Base-by-base conservation (phyloP, 345 rosid genomes). In the Acer negundo region DNA sequence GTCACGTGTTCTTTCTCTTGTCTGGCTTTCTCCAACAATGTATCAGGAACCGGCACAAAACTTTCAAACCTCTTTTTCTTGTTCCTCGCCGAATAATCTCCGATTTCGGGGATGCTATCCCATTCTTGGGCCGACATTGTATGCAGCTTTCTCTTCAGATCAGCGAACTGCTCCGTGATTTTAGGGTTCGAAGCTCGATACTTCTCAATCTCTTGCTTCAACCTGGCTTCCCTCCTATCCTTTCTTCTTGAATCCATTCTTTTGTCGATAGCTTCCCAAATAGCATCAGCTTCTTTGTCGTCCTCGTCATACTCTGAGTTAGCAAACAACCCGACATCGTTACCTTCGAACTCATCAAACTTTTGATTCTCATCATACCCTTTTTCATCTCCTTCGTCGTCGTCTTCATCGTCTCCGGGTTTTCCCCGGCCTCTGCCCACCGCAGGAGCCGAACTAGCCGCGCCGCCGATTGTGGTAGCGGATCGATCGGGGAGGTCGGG, bases 261-360 rank as follows among this genome's bases (percentile, higher is more conserved):
- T 86, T 90, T 80, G 70, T 95, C 97, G 28, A 95, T 90, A 10
- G 90, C 90, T 63, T 93, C 99, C 98, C 98, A 95, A 19, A 95
- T 92, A 1, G 94, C 96, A 86, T 95, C 98, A 1, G 99, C 99
- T 77, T 95, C 98, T 81, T 87, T 92, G 47, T 93, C 99, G 68
- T 95, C 98, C 69, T 95, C 98, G 77, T 95, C 98, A 7, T 93
- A 92, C 87, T 95, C 98, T 0, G 96, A 90, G 1, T 90, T 89
- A 9, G 98, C 93, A 59, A 95, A 95, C 84, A 95, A 84, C 20
- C 98, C 99, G 8, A 91, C 97, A 70, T 95, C 99, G 20, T 95
- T 93, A 3, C 99, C 98, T 83, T 93, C 98, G 81, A 95, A 95
- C 69, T 95, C 99, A 74, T 93, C 99, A 17, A 93, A 95, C 89